Percentiles rank a stretch among this genome's conserved stretches.
Evolutionary conservation across 208 protist species (phyloP).

Genomic region (Naegleria gruberi): DNA sequence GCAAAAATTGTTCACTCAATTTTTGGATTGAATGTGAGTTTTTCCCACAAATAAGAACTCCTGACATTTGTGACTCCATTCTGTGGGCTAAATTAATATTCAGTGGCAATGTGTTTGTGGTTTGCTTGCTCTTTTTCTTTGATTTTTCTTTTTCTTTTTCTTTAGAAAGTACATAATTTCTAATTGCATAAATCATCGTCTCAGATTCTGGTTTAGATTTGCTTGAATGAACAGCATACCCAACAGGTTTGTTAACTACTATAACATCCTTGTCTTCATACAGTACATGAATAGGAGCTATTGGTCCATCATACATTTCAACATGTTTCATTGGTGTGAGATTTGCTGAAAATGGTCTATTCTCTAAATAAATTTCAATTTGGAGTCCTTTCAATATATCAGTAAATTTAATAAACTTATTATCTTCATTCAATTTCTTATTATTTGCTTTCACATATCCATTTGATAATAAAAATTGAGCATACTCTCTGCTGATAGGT

Average conservation of each 20-base stretch:
- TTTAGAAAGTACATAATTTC: not conserved
- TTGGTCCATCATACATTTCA: not conserved
- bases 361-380: not conserved
- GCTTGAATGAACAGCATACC: slow-evolving; percentile 19
- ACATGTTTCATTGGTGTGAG: not conserved
- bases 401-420: not conserved
- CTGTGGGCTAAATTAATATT: not conserved
- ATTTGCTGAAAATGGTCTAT: not conserved
- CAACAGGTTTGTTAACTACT: slow-evolving; percentile 11
- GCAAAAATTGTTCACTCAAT: not conserved
- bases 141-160: not conserved
- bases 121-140: not conserved
- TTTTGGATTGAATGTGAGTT: not conserved
- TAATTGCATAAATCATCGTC: not conserved
- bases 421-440: not conserved
- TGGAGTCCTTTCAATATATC: not conserved
- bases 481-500: not conserved
- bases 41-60: not conserved
- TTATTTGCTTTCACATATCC: not conserved
- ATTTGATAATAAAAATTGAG: not conserved
- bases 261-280: slow-evolving; percentile 18
- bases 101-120: not conserved
- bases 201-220: not conserved
- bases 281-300: not conserved
- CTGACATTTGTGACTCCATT: not conserved